Conservation (phyloP, 768 basidiomycete species). For the Daedaleopsis nitida region DNA sequence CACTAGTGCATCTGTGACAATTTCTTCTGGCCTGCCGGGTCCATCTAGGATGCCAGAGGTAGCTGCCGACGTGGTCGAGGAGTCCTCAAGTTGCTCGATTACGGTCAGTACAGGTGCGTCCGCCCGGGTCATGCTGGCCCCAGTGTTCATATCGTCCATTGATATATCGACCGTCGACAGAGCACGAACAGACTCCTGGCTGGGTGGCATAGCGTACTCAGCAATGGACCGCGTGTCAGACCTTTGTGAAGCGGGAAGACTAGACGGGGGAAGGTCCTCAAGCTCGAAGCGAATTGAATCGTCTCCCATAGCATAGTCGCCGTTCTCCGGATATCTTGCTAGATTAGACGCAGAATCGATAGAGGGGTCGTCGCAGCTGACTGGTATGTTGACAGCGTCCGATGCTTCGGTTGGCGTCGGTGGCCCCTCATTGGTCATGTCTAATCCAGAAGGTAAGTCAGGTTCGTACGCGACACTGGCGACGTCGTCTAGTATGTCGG, state of each 20-base stretch:
- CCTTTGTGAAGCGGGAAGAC: not conserved
- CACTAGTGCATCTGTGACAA: not conserved
- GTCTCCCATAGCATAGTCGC: not conserved
- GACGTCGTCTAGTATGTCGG: no score
- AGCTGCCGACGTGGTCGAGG: no score
- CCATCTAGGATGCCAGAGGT: not conserved
- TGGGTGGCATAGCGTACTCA: not conserved
- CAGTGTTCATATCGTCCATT: not conserved
- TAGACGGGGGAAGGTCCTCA: not conserved
- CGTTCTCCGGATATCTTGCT: not conserved
- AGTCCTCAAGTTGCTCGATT: no score
- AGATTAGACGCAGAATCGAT: not conserved
- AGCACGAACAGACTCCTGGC: not conserved
- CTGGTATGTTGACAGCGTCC: no score
- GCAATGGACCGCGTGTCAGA: not conserved
- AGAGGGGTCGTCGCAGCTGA: not conserved
- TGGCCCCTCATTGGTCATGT: no score
- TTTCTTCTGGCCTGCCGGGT: not conserved
- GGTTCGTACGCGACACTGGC: no score
- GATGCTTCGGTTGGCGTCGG: no score
- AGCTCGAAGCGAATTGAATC: not conserved
- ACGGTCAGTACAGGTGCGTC: no score
- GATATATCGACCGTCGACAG: not conserved
- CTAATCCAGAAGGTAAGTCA: no score
- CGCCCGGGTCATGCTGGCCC: no score